Base-by-base conservation (phyloP, 768 basidiomycete species). In the Rhizopogon salebrosus region DNA sequence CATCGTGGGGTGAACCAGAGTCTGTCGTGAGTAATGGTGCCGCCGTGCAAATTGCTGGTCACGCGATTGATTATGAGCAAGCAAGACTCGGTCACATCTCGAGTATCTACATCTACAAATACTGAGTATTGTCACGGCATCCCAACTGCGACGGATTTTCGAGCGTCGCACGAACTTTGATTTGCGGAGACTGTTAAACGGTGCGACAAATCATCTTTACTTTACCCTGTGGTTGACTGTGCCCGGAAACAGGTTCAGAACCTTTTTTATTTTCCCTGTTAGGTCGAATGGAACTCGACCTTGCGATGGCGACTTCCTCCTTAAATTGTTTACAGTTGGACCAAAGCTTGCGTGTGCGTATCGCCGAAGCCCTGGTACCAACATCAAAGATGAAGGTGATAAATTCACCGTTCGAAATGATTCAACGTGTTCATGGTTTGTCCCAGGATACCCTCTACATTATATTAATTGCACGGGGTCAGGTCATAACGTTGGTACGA, bases 41-140 rank as follows among this genome's bases (percentile, higher is more conserved):
- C 36, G 42, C 53, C 34, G 16, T 38, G 16, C 14, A 20, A 23
- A 24, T 24, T 7, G 27, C 27, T 41, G 35, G 41, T 31, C 31
- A 23, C 23, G 45, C 49, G 41, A 46, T 49, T 53, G 41, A 58
- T 56, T 60, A 55, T 74, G 63, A 71, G 62, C 72, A 86, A 84
- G 80, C 52, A 84, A 98, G 95, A 87, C 89, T 58, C 82, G 95
- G 51, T 80, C 84, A 20, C 97, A 98, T 74, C 80, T 99, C 55
- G 95, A 98, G 68, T 97, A 97, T 69, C 75, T 98, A 7, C 89
- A 99, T 66, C 75, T 98, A 2, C 95, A 97, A 70, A 90, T 98
- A 52, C 70, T 98, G 26, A 94, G 91, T 58, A 84, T 97, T 34
- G 85, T 97, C 41, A 91, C 94, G 2, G 87, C 84, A 2, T 75